Conservation (phyloP, 176 grass and related monocot species). For the Stipa capillata region DNA sequence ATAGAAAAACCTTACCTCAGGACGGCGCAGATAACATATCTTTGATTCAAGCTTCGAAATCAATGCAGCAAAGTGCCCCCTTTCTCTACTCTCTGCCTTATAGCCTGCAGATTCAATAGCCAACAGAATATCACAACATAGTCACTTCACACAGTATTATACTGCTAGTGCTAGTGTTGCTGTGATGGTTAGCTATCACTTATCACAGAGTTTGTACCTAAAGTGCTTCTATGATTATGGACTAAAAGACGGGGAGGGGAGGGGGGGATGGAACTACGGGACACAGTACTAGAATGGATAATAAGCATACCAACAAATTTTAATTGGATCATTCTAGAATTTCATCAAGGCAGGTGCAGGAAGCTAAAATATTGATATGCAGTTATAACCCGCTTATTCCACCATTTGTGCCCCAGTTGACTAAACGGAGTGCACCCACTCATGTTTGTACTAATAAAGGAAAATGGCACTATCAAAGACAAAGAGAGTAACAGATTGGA, state of each 20-base stretch:
- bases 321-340: too few relatives aligned
- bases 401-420: too few relatives aligned
- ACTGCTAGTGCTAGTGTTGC: background rate
- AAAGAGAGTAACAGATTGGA: background rate
- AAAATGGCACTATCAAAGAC: background rate
- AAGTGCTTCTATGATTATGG: background rate
- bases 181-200: background rate
- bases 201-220: background rate
- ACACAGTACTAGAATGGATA: background rate
- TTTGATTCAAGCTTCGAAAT: background rate
- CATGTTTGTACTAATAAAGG: background rate
- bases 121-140: background rate
- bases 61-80: background rate
- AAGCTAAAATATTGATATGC: too few relatives aligned
- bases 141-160: background rate
- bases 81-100: background rate
- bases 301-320: background rate
- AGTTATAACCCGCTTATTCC: too few relatives aligned
- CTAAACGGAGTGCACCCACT: background rate
- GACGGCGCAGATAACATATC: background rate
- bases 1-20: too few relatives aligned
- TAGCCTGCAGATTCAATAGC: background rate
- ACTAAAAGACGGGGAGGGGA: background rate
- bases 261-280: too few relatives aligned
- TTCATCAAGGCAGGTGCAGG: too few relatives aligned